Evolutionary conservation across 2,329 filamentous ascomycete species (phyloP), one percentile per base, ranked within the genome.

Genomic region (Cercospora citrullina): DNA sequence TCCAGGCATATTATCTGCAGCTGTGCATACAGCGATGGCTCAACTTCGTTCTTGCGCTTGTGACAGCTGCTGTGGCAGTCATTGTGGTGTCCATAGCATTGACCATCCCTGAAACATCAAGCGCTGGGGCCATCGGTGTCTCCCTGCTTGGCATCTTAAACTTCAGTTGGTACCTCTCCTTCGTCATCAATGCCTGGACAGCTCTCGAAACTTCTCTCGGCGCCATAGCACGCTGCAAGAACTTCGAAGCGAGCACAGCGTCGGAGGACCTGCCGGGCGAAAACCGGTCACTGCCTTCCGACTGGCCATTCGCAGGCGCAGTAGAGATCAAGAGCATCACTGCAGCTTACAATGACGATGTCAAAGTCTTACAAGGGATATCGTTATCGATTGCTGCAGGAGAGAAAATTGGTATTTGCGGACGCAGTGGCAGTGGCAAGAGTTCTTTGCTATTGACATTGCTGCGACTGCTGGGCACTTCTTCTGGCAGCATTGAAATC

Each of bases 261-360:
- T 79, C 78, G 1, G 84, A 86, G 70, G 79, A 85, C 58, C 75
- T 93, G 76, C 84, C 86, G 21, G 86, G 89, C 53, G 87, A 82
- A 12, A 90, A 89, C 12, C 77, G 80, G 21, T 82, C 84, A 23
- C 86, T 89, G 0, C 88, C 91, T 0, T 89, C 90, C 1, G 87
- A 87, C 1, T 95, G 92, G 92, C 92, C 92, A 0, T 87, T 86
- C 0, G 86, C 91, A 70, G 92, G 92, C 5, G 83, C 85, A 10
- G 84, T 96, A 53, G 89, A 93, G 72, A 87, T 94, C n/a, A 80
- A 88, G 18, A 85, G 92, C 66, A 84, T 96, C 0, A 62, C 67
- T 42, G 75, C 75, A 21, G 65, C 72, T 7, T 76, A 76, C 62
- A 68, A 68, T 7, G 39, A 33, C n/a, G 68, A 73, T 36, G 75